Conservation (phyloP, 2,329 filamentous ascomycete species). For the Cercospora sesami region DNA sequence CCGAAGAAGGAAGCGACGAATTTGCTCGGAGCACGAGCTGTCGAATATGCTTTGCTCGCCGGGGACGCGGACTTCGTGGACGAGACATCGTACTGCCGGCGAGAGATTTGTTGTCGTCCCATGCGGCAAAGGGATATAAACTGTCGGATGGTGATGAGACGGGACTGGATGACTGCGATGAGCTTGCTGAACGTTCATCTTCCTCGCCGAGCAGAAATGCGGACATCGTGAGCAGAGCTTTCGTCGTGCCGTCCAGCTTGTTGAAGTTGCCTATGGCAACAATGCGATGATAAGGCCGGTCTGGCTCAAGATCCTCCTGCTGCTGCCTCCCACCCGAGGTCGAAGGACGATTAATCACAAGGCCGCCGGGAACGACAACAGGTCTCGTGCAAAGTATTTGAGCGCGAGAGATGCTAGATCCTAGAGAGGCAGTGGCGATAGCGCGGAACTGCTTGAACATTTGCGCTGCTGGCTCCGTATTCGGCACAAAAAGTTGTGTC, state of each 20-base stretch:
- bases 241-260: not conserved
- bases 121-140: not conserved
- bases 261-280: not conserved
- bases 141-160: not conserved
- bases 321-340: not conserved
- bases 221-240: not conserved
- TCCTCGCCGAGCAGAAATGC: not conserved
- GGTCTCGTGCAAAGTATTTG: not conserved
- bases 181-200: not conserved
- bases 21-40: not conserved
- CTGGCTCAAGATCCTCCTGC: not conserved
- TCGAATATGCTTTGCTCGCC: not conserved
- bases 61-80: not conserved
- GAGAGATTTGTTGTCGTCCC: not conserved
- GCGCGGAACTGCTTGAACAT: constrained; percentile 1
- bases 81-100: not conserved
- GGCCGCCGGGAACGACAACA: not conserved
- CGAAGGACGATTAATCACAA: not conserved
- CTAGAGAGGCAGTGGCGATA: not conserved
- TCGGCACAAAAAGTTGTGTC: not conserved
- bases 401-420: not conserved
- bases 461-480: not conserved
- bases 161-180: not conserved
- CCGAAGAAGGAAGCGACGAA: not conserved
- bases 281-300: not conserved